Percentiles rank a stretch among this genome's conserved stretches.
phyloP scores from a whole-genome alignment of 495 filamentous ascomycete species.

The Acidiella bohemica region DNA sequence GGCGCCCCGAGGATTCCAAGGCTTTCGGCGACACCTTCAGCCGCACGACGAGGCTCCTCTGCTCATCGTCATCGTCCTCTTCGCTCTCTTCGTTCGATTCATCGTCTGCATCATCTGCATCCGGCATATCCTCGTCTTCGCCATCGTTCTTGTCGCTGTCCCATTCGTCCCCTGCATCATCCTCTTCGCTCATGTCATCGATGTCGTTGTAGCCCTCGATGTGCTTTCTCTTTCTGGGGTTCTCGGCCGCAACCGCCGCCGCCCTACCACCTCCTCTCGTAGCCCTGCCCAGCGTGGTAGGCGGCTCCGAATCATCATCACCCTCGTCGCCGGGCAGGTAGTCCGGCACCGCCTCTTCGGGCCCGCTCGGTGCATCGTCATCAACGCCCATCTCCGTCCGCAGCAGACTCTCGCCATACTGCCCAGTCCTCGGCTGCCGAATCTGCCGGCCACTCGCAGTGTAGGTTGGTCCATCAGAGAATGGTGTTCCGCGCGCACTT shows the following conservation, averaged over 20 bases:
- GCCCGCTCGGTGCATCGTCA: conserved; percentile 4
- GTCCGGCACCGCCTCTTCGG: neutral
- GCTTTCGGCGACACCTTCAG: conserved; percentile 14
- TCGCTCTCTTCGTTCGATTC: conserved; percentile 6
- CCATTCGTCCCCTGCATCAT: conserved; percentile 41
- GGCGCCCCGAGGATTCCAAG: neutral
- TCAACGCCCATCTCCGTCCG: conserved; percentile 30
- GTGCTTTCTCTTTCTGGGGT: conserved; percentile 25
- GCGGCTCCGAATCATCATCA: conserved; percentile 24
- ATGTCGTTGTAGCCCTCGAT: conserved; percentile 39
- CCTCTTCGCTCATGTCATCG: conserved; percentile 53
- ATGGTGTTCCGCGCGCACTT: conserved; percentile 55
- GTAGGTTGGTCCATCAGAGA: conserved; percentile 52
- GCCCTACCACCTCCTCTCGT: conserved; percentile 23
- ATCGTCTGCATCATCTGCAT: conserved; percentile 19
- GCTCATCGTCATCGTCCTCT: conserved; percentile 15
- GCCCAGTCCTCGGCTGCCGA: conserved; percentile 54
- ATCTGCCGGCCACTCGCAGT: conserved; percentile 88
- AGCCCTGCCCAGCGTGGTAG: conserved; percentile 19
- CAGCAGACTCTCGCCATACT: conserved; percentile 62
- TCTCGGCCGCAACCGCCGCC: conserved; percentile 30
- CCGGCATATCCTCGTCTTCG: conserved; percentile 41
- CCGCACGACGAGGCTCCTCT: conserved; percentile 24
- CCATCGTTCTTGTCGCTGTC: conserved; percentile 60
- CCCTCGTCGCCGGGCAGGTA: conserved; percentile 5